Percentiles rank a stretch among this genome's conserved stretches.
Conservation (phyloP, 371 early-diverging fungal species). For the Conidiobolus incongruus region DNA sequence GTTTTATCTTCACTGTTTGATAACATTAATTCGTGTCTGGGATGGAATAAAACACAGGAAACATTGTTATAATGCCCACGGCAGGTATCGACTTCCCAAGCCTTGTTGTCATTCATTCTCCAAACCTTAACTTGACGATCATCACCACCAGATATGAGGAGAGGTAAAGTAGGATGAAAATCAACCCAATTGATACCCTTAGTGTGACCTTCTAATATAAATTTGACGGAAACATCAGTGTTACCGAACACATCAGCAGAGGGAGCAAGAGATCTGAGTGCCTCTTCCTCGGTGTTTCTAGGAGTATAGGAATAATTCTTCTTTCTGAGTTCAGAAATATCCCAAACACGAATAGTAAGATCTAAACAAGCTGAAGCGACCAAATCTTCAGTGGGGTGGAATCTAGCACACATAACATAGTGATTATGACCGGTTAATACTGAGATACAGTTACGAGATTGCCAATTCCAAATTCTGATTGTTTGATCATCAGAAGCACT, state of each 20-base stretch:
- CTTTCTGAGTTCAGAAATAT: conserved; percentile 74
- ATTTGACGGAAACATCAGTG: conserved; percentile 90
- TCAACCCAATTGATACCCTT: conserved; percentile 97
- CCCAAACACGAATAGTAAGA: conserved; percentile 98
- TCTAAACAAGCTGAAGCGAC: conserved; percentile 95
- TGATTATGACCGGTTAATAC: conserved; percentile 97
- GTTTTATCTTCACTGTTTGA: conserved; percentile 94
- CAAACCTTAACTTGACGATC: conserved; percentile 97
- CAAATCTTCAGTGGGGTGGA: conserved; percentile 89
- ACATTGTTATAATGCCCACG: conserved; percentile 98
- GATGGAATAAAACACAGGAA: conserved; percentile 79
- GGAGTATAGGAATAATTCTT: conserved; percentile 26
- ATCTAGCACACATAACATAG: conserved; percentile 98
- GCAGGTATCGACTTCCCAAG: conserved; percentile 96
- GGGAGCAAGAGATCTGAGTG: conserved; percentile 19
- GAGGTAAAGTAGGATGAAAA: conserved; percentile 80
- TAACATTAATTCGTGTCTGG: conserved; percentile 76
- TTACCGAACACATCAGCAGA: conserved; percentile 83
- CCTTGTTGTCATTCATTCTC: conserved; percentile 78
- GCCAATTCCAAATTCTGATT: conserved; percentile 99
- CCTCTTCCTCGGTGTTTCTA: conserved; percentile 27
- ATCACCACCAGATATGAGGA: conserved; percentile 93
- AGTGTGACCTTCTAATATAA: conserved; percentile 96
- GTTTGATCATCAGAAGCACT: conserved; percentile 97
- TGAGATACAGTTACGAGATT: conserved; percentile 92